Evolutionary conservation across 1,284 basidiomycete genomes (phyloP).

Genomic region (Agroathelia rolfsii): DNA sequence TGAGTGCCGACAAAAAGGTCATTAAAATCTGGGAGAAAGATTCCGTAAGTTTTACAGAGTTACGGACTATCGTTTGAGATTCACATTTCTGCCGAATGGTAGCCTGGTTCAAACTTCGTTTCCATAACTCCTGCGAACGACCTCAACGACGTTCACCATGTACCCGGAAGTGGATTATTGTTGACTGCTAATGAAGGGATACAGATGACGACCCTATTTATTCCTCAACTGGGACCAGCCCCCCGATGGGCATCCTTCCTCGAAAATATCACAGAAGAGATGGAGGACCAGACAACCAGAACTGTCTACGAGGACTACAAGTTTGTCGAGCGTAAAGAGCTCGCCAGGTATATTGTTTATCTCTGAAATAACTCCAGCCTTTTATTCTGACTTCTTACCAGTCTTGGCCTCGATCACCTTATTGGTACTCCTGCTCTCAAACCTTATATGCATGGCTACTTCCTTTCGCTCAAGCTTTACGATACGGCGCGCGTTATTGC

Average conservation of each 20-base stretch:
- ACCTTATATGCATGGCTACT: slow-evolving; percentile 99
- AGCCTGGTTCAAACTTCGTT: slow-evolving; percentile 84
- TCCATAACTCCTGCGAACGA: slow-evolving; percentile 88
- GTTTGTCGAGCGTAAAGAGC: slow-evolving; percentile 85
- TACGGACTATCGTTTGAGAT: too few species aligned
- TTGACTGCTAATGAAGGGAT: slow-evolving; percentile 90
- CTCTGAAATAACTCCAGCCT: too few species aligned
- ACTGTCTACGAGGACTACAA: slow-evolving; percentile 94
- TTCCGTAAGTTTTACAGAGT: slow-evolving; percentile 52
- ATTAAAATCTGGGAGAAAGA: slow-evolving; percentile 92
- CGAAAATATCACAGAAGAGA: slow-evolving; percentile 95
- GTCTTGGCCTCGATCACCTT: slow-evolving; percentile 88
- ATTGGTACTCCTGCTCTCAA: slow-evolving; percentile 91
- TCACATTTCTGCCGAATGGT: too few species aligned
- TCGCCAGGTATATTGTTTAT: slow-evolving; percentile 66
- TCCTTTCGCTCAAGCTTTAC: slow-evolving; percentile 91
- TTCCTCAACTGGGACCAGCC: slow-evolving; percentile 93
- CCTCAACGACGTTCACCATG: slow-evolving; percentile 82
- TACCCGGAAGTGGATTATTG: slow-evolving; percentile 78
- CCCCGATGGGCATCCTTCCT: slow-evolving; percentile 97
- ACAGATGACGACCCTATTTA: slow-evolving; percentile 85
- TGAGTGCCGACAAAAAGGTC: slow-evolving; percentile 89
- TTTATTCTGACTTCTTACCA: slow-evolving; percentile 29
- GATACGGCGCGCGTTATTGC: slow-evolving; percentile 91
- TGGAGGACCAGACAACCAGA: slow-evolving; percentile 79